phyloP scores from a whole-genome alignment of 345 rosid species.

The Geranium brycei region DNA sequence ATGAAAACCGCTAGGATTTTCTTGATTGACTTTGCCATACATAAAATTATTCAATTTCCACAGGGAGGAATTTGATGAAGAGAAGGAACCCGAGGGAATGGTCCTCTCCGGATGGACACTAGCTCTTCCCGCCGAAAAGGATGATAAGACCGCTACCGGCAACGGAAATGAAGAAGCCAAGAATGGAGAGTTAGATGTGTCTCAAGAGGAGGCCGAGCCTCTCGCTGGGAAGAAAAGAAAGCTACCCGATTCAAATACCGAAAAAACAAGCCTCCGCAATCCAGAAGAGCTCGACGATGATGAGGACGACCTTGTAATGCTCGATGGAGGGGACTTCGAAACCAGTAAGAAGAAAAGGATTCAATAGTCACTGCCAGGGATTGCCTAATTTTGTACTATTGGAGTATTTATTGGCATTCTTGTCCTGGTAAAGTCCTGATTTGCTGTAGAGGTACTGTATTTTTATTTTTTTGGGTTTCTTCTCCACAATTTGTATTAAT shows the following conservation, averaged over 20 bases:
- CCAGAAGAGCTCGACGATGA: conserved; percentile 41
- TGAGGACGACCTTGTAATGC: conserved; percentile 26
- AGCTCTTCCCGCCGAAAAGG: conserved; percentile 30
- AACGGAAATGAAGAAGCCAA: conserved; percentile 18
- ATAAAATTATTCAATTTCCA: not conserved
- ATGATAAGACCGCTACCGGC: conserved; percentile 22
- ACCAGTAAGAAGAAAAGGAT: conserved; percentile 39
- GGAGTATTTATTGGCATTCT: conserved; percentile 28
- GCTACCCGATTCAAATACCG: conserved; percentile 2
- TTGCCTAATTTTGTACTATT: conserved; percentile 36
- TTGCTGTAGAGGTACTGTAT: not conserved
- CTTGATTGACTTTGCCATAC: no score
- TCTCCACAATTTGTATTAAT: no score
- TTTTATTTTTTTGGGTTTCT: not conserved
- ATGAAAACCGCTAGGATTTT: no score
- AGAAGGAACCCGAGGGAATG: conserved; percentile 97
- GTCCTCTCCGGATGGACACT: conserved; percentile 80
- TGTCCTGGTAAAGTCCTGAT: conserved; percentile 20
- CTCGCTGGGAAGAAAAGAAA: conserved; percentile 12
- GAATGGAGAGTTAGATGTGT: no score
- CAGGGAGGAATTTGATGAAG: conserved; percentile 91
- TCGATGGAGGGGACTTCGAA: conserved; percentile 19
- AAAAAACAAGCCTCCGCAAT: conserved; percentile 21
- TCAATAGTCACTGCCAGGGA: conserved; percentile 17
- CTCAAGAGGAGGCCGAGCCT: not conserved